phyloP scores from a whole-genome alignment of 768 basidiomycete species.

The Cytidiella melzeri region DNA sequence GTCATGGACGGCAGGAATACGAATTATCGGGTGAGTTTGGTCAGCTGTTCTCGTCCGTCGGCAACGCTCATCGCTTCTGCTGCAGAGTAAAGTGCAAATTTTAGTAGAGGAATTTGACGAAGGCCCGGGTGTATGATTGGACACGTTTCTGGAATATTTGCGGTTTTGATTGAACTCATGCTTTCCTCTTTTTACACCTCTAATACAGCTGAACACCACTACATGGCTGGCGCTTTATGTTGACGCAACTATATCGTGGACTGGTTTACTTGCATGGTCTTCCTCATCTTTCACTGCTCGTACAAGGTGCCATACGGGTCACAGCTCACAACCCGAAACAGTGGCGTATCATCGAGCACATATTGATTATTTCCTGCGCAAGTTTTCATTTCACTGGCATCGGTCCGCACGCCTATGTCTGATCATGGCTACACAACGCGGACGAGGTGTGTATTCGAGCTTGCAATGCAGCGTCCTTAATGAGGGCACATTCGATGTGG shows the following conservation, averaged over 20 bases:
- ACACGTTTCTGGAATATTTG: too few species aligned
- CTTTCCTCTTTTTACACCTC: too few species aligned
- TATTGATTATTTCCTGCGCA: constrained; percentile 7
- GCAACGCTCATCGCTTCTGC: not conserved
- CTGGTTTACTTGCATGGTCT: too few species aligned
- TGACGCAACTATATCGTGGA: too few species aligned
- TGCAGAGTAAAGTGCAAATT: constrained; percentile 57
- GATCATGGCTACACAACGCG: not conserved
- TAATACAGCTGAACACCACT: not conserved
- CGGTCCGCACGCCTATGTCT: not conserved
- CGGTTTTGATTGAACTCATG: too few species aligned
- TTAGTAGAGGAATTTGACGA: constrained; percentile 60
- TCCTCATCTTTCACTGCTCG: constrained; percentile 15
- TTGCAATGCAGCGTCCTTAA: not conserved
- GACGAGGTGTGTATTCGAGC: not conserved
- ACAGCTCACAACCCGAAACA: constrained; percentile 17
- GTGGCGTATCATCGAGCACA: constrained; percentile 30
- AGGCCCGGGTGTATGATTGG: constrained; percentile 28
- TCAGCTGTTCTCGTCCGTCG: not conserved
- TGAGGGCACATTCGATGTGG: not conserved
- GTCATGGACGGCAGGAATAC: constrained; percentile 61
- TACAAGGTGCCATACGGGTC: constrained; percentile 26
- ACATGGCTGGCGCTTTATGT: too few species aligned
- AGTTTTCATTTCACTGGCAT: too few species aligned
- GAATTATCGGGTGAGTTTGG: constrained; percentile 53